phyloP scores from a whole-genome alignment of 2,329 filamentous ascomycete species.

The Diplodia mutila region DNA sequence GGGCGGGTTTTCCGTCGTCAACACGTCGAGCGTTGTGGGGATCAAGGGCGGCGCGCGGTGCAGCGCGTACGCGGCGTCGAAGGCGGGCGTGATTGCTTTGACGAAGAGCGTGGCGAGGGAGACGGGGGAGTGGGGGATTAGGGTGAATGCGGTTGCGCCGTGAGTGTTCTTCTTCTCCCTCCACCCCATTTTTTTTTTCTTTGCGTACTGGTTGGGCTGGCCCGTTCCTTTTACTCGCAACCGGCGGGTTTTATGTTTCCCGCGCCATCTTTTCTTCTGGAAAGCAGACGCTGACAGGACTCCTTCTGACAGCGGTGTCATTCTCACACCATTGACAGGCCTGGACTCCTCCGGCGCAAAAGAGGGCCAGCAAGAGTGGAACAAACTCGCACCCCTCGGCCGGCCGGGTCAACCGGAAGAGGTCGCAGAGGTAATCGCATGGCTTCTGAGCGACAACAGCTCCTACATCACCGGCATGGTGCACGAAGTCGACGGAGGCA shows the following conservation, averaged over 20 bases:
- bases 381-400: slow-evolving; percentile 33
- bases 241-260: background rate
- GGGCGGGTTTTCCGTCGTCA: slow-evolving; percentile 38
- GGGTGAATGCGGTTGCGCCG: slow-evolving; percentile 43
- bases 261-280: background rate
- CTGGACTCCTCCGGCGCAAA: slow-evolving; percentile 32
- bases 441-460: slow-evolving; percentile 51
- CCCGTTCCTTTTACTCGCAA: too few relatives aligned
- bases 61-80: slow-evolving; percentile 44
- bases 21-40: slow-evolving; percentile 58
- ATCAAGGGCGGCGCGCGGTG: slow-evolving; percentile 46
- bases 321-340: slow-evolving; percentile 31
- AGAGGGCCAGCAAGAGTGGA: slow-evolving; percentile 31
- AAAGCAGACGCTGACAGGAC: background rate
- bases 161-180: slow-evolving; percentile 30
- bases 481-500: slow-evolving; percentile 54
- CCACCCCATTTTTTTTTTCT: background rate
- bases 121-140: slow-evolving; percentile 40
- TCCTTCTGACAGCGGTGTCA: background rate
- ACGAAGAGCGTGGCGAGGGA: slow-evolving; percentile 47
- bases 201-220: background rate
- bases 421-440: slow-evolving; percentile 52
- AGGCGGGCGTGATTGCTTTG: slow-evolving; percentile 48
- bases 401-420: slow-evolving; percentile 39
- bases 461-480: slow-evolving; percentile 53